Base-by-base conservation (phyloP, 768 basidiomycete species). In the Termitomyces sp. region DNA sequence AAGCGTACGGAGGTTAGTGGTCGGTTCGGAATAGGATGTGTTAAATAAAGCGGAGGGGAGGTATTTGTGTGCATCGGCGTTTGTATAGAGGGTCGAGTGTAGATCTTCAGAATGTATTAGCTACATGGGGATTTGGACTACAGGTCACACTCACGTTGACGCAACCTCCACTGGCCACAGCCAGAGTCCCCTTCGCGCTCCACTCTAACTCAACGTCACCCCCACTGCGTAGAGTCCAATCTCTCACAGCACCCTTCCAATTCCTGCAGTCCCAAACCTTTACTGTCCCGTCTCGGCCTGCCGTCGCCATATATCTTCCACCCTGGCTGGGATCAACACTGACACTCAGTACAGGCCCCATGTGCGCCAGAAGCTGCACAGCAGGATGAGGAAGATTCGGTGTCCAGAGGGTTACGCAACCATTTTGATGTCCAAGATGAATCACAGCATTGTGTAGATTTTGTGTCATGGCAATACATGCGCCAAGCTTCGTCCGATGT, bases 221-320 rank as follows among this genome's bases (percentile, higher is more conserved):
- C 0, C 84, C 85, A 7, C 88, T 86, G 55, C 92, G 76, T 40
- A 88, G 77, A 9, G 71, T 74, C 93, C 94, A 77, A 70, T 87
- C 81, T 57, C 92, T 77, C 36, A 99, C 82, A 3, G 86, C 83
- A 8, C 90, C 89, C 62, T 90, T 93, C 94, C 94, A 98, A 74
- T 94, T 97, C 56, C 97, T 74, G 66, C 90, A 92, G 72, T 98
- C 97, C 97, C 97, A 99, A 1, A 98, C 79, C 66, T 98, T 98
- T 52, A 99, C 89, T 0, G 75, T 83, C 0, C 94, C 88, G 66
- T 99, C 97, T 60, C 86, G 77, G 0, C 95, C 95, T 1, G 88
- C 79, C 0, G 93, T 96, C 1, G 92, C 89, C 87, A 97, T 90
- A 65, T 97, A 95, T 32, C 93, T 70, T 1, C 96, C 96, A 1